A percentile compares a stretch with the other conserved stretches of the same genome.
phyloP scores from a whole-genome alignment of 805 yeast species.

The Candida khao-thaluensis region DNA sequence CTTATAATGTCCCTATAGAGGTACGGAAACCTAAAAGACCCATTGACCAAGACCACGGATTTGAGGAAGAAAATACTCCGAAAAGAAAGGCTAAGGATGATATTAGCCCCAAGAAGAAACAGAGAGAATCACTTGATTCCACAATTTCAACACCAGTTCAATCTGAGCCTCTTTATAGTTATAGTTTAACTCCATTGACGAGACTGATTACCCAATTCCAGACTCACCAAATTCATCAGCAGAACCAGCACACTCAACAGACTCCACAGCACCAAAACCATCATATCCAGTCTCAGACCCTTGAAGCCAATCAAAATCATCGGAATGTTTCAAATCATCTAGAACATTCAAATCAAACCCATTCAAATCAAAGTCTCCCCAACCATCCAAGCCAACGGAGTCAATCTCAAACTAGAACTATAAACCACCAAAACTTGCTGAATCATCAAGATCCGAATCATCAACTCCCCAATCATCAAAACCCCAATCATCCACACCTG shows the following conservation, averaged over 20 bases:
- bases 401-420: no score
- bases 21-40: constrained; percentile 4
- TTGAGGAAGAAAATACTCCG: neutral
- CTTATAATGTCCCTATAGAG: constrained; percentile 23
- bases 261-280: neutral
- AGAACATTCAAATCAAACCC: no score
- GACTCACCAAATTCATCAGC: neutral
- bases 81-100: constrained; percentile 1
- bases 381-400: no score
- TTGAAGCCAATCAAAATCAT: no score
- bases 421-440: no score
- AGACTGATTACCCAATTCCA: no score
- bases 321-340: no score
- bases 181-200: neutral
- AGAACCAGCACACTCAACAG: neutral
- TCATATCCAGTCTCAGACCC: no score
- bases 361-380: no score
- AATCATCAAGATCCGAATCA: no score
- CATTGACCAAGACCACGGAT: neutral
- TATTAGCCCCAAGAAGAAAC: neutral
- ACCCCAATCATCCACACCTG: no score
- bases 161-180: neutral
- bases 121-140: neutral
- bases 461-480: neutral
- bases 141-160: neutral